phyloP scores from a whole-genome alignment of 2,329 filamentous ascomycete genomes.

The Cladorrhinum sp. region DNA sequence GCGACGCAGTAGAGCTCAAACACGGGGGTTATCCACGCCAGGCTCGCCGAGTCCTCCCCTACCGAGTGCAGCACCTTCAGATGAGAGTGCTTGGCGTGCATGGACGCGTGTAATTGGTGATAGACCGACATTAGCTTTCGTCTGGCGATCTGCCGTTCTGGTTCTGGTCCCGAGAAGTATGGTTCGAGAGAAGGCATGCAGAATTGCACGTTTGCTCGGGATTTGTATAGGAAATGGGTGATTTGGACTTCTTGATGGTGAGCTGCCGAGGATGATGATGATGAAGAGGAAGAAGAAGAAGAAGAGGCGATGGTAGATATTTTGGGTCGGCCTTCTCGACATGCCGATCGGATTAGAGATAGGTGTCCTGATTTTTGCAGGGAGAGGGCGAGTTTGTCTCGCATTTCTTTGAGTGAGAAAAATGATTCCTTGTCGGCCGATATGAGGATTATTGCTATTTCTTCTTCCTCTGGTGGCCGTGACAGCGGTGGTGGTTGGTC shows the following conservation, averaged over 20 bases:
- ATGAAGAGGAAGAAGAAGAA: conserved; percentile 91
- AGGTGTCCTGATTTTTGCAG: conserved; percentile 74
- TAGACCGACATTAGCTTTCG: conserved; percentile 81
- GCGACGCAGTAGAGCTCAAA: conserved; percentile 98
- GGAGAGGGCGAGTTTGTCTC: conserved; percentile 61
- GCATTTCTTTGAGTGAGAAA: conserved; percentile 77
- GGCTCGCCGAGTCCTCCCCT: conserved; percentile 68
- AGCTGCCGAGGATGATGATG: no score
- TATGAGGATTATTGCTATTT: conserved; percentile 85
- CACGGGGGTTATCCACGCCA: conserved; percentile 86
- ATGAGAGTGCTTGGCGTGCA: conserved; percentile 81
- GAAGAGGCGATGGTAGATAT: conserved; percentile 73
- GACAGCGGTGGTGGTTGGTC: conserved; percentile 25
- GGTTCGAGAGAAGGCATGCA: conserved; percentile 80
- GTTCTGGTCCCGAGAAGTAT: conserved; percentile 46
- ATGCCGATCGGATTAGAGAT: conserved; percentile 68
- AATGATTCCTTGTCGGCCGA: conserved; percentile 92
- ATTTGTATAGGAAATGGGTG: conserved; percentile 95
- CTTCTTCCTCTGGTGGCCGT: conserved; percentile 66
- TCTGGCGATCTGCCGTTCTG: conserved; percentile 45
- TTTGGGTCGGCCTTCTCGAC: conserved; percentile 66
- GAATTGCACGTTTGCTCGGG: conserved; percentile 90
- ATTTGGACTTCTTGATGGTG: conserved; percentile 58
- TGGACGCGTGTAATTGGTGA: conserved; percentile 74
- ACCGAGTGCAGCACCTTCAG: conserved; percentile 83